Evolutionary conservation across 2,329 filamentous ascomycete genomes (phyloP).

Genomic region (Apiospora saccharicola): DNA sequence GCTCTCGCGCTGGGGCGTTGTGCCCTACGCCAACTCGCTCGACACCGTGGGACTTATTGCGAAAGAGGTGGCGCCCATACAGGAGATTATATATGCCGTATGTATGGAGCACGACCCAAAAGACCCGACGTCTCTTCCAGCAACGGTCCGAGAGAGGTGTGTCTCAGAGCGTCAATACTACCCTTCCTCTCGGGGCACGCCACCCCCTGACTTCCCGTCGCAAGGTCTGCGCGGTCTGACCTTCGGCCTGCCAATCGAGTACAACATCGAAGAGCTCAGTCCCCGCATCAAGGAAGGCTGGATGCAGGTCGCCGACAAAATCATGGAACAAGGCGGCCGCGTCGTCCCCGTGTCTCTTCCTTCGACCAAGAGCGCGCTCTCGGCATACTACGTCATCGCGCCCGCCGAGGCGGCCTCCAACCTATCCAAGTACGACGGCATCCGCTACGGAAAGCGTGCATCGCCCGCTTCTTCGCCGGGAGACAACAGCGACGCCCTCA

Average conservation of each 20-base stretch:
- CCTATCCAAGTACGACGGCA: constrained; percentile 93
- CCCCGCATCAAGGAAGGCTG: constrained; percentile 74
- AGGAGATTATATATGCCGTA: constrained; percentile 57
- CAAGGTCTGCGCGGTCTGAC: constrained; percentile 46
- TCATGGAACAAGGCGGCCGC: constrained; percentile 72
- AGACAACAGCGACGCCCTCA: constrained; percentile 57
- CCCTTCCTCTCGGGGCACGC: constrained; percentile 24
- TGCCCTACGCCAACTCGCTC: constrained; percentile 91
- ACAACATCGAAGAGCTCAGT: constrained; percentile 85
- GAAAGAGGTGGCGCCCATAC: constrained; percentile 57
- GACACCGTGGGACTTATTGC: constrained; percentile 87
- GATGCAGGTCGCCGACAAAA: constrained; percentile 63
- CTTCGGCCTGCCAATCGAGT: constrained; percentile 74
- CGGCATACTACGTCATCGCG: constrained; percentile 94
- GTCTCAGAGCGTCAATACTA: constrained; percentile 41
- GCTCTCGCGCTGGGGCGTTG: constrained; percentile 83
- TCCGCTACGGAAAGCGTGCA: constrained; percentile 80
- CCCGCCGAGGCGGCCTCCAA: constrained; percentile 96
- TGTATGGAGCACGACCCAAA: constrained; percentile 65
- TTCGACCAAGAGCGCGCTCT: constrained; percentile 82
- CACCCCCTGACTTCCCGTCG: constrained; percentile 12
- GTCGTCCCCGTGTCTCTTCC: constrained; percentile 83
- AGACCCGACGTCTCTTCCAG: constrained; percentile 78
- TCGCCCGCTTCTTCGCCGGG: constrained; percentile 36
- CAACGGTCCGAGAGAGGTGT: constrained; percentile 60